Evolutionary conservation across 257 asterid genomes (phyloP), one percentile per base, ranked within the genome.

Genomic region (Fraxinus anomala): DNA sequence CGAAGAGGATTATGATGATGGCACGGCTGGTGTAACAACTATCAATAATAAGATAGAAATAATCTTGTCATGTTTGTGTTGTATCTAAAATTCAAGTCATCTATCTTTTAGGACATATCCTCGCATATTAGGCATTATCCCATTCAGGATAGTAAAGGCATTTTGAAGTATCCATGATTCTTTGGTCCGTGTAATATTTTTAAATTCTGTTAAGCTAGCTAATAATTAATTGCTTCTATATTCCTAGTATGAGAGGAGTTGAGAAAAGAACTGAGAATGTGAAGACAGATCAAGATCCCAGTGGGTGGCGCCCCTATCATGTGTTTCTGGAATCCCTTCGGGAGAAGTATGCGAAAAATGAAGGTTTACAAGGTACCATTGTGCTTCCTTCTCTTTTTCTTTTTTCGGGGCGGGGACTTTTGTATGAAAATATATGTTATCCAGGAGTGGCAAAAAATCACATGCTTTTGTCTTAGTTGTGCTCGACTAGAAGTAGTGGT

Each of bases 231-330:
- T 12, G 78, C 56, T 23, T 74, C 86, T 51, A 30, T 40, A 67
- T 84, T 56, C 69, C 73, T 81, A 95, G 98, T 78, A 84, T 91
- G 81, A 86, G 83, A 85, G 90, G 77, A 80, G 92, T 89, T 70
- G 91, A 95, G 85, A 86, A 83, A 81, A 88, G 88, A 89, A 80
- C 88, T 42, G 96, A 89, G 83, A 83, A 87, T 78, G 87, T 93
- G 84, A 89, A 86, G 78, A 91, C 84, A 5, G 96, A 90, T 75
- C 89, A 91, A 82, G 92, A 95, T 85, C 97, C 98, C 81, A 91
- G 94, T 73, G 97, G 96, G 37, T 95, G 99, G 99, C 97, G 92
- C 44, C 85, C 96, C 54, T 93, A 87, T 77, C 75, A 79, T 80
- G 79, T 78, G 51, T 95, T 95, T 84, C 85, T 95, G 56, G 93